These are phyloP conservation scores for Teunomyces pallodes DNA, from an alignment of 805 yeast species.

Conservation along the genomic window DNA sequence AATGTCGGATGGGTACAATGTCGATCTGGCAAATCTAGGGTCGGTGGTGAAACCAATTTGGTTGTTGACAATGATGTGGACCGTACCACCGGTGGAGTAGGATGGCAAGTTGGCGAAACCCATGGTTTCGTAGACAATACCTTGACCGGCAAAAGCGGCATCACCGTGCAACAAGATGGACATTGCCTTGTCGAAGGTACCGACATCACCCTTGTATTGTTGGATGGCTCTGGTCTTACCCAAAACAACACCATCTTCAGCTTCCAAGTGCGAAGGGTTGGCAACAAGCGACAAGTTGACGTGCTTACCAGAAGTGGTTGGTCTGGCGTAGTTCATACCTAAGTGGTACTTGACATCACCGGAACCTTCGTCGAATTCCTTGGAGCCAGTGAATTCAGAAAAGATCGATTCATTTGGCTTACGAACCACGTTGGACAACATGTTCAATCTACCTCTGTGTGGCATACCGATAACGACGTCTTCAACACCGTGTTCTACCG, in stretches of 20 bases:
- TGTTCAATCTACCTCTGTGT: conserved; percentile 97
- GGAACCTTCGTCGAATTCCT: conserved; percentile 90
- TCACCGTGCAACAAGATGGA: conserved; percentile 96
- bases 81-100: conserved; percentile 97
- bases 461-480: conserved; percentile 99
- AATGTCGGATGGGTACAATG: conserved; percentile 96
- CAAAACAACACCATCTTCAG: conserved; percentile 97
- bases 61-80: conserved; percentile 93
- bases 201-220: conserved; percentile 85
- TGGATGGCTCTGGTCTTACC: conserved; percentile 97
- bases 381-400: conserved; percentile 91
- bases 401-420: conserved; percentile 98
- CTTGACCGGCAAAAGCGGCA: conserved; percentile 98
- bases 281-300: conserved; percentile 96
- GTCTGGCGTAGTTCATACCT: conserved; percentile 99
- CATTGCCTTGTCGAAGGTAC: conserved; percentile 80
- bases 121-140: conserved; percentile 98
- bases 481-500: conserved; percentile 90
- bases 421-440: conserved; percentile 96
- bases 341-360: conserved; percentile 99
- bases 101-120: conserved; percentile 92
- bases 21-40: conserved; percentile 95
- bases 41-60: conserved; percentile 99
- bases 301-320: conserved; percentile 96
- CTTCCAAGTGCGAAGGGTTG: conserved; percentile 98